Evolutionary conservation across 352 stramenopile species (phyloP).

Genomic region (Thalassiosira mediterranea): DNA sequence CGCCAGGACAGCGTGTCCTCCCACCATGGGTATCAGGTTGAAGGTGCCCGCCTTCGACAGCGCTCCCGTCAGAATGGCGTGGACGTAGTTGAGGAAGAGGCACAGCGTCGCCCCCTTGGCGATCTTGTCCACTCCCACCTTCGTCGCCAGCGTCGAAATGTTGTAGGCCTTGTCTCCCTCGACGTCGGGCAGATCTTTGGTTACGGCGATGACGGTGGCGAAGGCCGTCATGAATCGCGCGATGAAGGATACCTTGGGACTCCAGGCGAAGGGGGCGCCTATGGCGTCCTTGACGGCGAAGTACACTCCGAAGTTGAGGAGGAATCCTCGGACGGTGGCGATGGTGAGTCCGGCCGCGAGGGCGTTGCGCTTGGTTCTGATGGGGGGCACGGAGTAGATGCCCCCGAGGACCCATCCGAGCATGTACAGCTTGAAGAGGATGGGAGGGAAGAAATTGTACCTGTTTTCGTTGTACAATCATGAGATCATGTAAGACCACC

Average conservation of each 20-base stretch:
- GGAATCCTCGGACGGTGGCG: conserved; percentile 86
- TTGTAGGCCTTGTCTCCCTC: conserved; percentile 86
- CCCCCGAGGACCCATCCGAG: conserved; percentile 82
- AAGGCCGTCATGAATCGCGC: conserved; percentile 88
- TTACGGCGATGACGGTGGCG: conserved; percentile 87
- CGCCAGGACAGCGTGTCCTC: conserved; percentile 77
- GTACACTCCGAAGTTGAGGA: conserved; percentile 89
- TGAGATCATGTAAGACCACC: no score
- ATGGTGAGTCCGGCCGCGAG: conserved; percentile 85
- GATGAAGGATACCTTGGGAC: conserved; percentile 86
- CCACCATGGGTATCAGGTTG: conserved; percentile 83
- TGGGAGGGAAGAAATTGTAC: conserved; percentile 77
- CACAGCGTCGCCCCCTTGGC: conserved; percentile 73
- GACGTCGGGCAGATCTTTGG: conserved; percentile 88
- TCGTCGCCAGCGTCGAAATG: conserved; percentile 86
- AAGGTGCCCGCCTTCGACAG: conserved; percentile 70
- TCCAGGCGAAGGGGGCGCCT: conserved; percentile 84
- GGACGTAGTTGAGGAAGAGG: conserved; percentile 82
- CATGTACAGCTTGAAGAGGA: conserved; percentile 87
- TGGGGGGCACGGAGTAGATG: conserved; percentile 86
- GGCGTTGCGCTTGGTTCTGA: conserved; percentile 86
- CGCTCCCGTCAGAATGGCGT: conserved; percentile 75
- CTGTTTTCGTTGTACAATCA: conserved; percentile 31
- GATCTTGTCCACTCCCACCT: conserved; percentile 80
- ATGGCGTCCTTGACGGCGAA: conserved; percentile 88